Conservation (phyloP, 257 asterid species). For the Anisodus tanguticus region DNA sequence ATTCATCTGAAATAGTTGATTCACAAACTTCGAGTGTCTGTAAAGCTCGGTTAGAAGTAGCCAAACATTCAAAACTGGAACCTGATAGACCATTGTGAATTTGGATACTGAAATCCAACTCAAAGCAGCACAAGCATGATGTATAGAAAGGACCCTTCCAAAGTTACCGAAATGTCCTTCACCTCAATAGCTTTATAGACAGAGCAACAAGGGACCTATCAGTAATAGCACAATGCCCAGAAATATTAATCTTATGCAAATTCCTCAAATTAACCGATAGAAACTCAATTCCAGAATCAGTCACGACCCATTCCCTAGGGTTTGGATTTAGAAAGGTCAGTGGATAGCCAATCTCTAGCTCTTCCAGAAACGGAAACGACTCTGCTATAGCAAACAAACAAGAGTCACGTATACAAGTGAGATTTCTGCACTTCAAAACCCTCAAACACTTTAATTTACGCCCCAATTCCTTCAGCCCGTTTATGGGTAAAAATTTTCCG, state of each 20-base stretch:
- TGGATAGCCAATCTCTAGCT: slow-evolving; percentile 28
- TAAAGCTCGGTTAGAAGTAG: slow-evolving; percentile 6
- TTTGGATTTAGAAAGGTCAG: too few relatives aligned
- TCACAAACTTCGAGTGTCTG: neutral
- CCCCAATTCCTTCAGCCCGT: neutral
- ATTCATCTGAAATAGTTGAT: slow-evolving; percentile 8
- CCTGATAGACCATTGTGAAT: neutral
- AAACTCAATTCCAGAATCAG: slow-evolving; percentile 28
- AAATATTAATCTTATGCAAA: slow-evolving; percentile 27
- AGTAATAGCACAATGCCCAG: slow-evolving; percentile 29
- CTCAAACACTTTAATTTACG: neutral
- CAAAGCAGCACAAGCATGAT: neutral
- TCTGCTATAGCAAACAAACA: slow-evolving; percentile 11
- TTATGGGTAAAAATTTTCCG: neutral
- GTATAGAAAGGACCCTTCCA: neutral
- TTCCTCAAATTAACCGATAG: slow-evolving; percentile 10
- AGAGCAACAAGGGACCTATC: slow-evolving; percentile 28
- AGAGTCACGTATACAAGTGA: neutral
- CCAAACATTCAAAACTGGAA: neutral
- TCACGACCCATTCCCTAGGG: neutral
- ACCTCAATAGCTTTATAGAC: neutral
- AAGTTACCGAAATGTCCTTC: slow-evolving; percentile 19
- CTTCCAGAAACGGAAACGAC: slow-evolving; percentile 26
- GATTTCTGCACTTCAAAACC: slow-evolving; percentile 27
- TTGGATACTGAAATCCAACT: slow-evolving; percentile 3